Conservation (phyloP, 805 yeast species). For the Candida insectalens region DNA sequence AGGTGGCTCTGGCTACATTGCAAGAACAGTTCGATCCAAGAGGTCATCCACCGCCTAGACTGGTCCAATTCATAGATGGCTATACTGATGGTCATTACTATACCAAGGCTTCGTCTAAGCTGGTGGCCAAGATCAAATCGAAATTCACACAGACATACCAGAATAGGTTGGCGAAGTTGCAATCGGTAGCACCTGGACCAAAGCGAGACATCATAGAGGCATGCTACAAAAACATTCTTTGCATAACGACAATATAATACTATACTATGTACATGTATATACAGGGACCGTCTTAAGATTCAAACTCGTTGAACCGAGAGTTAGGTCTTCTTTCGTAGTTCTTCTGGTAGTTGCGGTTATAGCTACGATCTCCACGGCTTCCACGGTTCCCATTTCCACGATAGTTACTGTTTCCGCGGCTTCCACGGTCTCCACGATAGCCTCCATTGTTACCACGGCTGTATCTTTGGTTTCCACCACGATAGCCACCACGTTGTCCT, state of each 20-base stretch:
- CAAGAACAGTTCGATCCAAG: slow-evolving; percentile 23
- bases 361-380: neutral
- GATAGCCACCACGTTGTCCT: slow-evolving; percentile 10
- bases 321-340: neutral
- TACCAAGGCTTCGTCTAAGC: slow-evolving; percentile 19
- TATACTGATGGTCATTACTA: slow-evolving; percentile 35
- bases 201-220: neutral
- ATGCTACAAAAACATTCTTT: slow-evolving; percentile 1
- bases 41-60: slow-evolving; percentile 19
- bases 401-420: slow-evolving; percentile 3
- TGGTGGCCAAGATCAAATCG: slow-evolving; percentile 26
- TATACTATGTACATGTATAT: too few relatives aligned
- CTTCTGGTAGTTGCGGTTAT: neutral
- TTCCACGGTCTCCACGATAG: slow-evolving; percentile 2
- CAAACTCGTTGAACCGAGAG: too few relatives aligned
- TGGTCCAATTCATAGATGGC: slow-evolving; percentile 36
- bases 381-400: neutral
- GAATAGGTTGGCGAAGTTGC: slow-evolving; percentile 3
- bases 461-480: slow-evolving; percentile 7
- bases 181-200: neutral
- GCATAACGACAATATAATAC: too few relatives aligned
- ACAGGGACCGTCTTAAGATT: too few relatives aligned
- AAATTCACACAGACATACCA: slow-evolving; percentile 10
- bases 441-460: slow-evolving; percentile 5
- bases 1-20: slow-evolving; percentile 59